Base-by-base conservation (phyloP, 2,329 filamentous ascomycete genomes). In the Lecanosticta acicola region DNA sequence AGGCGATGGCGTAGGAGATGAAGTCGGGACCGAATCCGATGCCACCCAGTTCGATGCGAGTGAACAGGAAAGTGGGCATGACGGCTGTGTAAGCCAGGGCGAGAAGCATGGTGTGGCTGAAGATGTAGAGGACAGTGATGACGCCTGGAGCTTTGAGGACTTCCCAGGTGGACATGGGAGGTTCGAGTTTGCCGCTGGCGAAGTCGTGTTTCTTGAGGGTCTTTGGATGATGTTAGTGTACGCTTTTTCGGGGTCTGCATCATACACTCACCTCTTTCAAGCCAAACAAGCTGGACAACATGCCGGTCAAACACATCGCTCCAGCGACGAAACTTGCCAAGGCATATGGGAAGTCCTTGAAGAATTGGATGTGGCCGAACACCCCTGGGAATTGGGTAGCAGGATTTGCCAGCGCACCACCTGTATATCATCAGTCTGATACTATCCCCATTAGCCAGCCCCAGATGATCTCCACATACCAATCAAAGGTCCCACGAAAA, bases 71-170 rank as follows among this genome's bases (percentile, higher is more conserved):
- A 1, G 90, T 74, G 0, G 85, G 82, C 1, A 78, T 61, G 32
- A 89, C 67, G 11, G 85, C 83, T 0, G 85, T 90, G 64, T 83
- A 90, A 1, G 79, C 74, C 50, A 85, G 81, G 0, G 80, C 84
- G 3, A 90, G 75, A 2, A 87, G 64, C 75, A 83, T 82, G 33
- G 80, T 72, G 60, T 86, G 78, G 1, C 72, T 74, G 62, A 84
- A 87, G 33, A 82, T 70, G 59, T 77, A 79, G 2, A 91, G 70
- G 1, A 86, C 83, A 19, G 74, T 70, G n/a, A 66, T 67, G 1
- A 91, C 83, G 8, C 83, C 81, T 0, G 83, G 84, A 0, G 76
- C 67, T 32, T 71, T 75, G 45, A 88, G 44, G 9, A 91, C 72
- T 38, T 78, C 66, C 64, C 68, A 63, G 1, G 71, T 77, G 1